Conservation (phyloP, 2,329 filamentous ascomycete genomes). For the Huntiella omanensis region DNA sequence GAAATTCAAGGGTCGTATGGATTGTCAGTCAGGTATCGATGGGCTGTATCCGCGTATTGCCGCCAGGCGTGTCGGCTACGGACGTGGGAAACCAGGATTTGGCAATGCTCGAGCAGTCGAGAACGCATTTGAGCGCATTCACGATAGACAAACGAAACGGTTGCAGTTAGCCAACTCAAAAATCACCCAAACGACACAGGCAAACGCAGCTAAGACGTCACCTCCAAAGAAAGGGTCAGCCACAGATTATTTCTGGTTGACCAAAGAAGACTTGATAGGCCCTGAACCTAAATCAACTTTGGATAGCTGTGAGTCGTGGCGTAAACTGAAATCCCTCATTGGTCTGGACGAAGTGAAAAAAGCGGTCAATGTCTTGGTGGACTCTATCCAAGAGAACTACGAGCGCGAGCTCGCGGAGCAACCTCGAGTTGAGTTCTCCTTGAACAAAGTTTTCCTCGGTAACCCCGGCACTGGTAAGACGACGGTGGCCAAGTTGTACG, state of each 20-base stretch:
- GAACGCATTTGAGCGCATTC: slow-evolving; percentile 36
- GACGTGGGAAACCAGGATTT: slow-evolving; percentile 47
- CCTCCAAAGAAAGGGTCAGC: neutral
- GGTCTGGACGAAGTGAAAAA: slow-evolving; percentile 45
- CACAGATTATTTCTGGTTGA: slow-evolving; percentile 22
- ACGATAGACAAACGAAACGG: slow-evolving; percentile 38
- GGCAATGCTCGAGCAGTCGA: slow-evolving; percentile 55
- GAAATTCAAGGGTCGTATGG: slow-evolving; percentile 36
- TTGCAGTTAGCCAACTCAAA: slow-evolving; percentile 22
- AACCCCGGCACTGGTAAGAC: slow-evolving; percentile 62
- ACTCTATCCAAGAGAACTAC: slow-evolving; percentile 45
- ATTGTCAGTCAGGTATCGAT: slow-evolving; percentile 33
- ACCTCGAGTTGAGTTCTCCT: slow-evolving; percentile 35
- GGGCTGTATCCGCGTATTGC: slow-evolving; percentile 49
- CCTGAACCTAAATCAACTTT: slow-evolving; percentile 41
- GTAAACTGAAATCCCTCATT: slow-evolving; percentile 34
- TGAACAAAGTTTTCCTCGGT: slow-evolving; percentile 54
- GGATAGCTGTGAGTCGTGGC: slow-evolving; percentile 34
- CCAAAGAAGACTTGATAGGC: slow-evolving; percentile 51
- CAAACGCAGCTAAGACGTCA: neutral
- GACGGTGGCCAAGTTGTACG: slow-evolving; percentile 55
- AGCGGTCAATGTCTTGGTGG: slow-evolving; percentile 37
- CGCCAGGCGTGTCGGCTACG: slow-evolving; percentile 38
- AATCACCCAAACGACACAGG: slow-evolving; percentile 8
- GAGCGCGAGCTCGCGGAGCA: slow-evolving; percentile 43